phyloP scores from a whole-genome alignment of 2,329 filamentous ascomycete species.

The Fusarium poae region DNA sequence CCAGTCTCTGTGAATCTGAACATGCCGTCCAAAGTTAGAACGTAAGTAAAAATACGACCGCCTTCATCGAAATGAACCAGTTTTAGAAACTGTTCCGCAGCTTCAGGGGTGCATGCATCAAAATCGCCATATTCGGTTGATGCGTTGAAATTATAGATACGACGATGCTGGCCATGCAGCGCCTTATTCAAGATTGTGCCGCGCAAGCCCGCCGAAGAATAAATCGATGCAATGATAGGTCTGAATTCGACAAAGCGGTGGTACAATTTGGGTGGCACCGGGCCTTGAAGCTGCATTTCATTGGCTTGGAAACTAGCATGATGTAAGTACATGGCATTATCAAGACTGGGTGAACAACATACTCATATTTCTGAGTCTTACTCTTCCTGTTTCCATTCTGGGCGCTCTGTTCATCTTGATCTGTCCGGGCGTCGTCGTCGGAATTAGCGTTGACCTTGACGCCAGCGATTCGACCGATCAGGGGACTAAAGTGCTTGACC shows the following conservation, averaged over 20 bases:
- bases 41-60: conserved; percentile 89
- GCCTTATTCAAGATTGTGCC: conserved; percentile 86
- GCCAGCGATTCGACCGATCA: conserved; percentile 85
- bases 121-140: conserved; percentile 80
- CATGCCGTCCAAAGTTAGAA: conserved; percentile 87
- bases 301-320: conserved; percentile 85
- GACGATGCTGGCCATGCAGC: conserved; percentile 88
- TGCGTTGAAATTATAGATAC: conserved; percentile 89
- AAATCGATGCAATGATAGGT: conserved; percentile 91
- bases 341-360: conserved; percentile 51
- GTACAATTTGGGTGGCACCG: conserved; percentile 83
- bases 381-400: conserved; percentile 58
- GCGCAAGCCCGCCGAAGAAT: conserved; percentile 79
- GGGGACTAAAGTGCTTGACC: conserved; percentile 87
- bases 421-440: conserved; percentile 56
- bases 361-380: conserved; percentile 81
- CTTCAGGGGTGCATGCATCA: conserved; percentile 73
- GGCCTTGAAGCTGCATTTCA: conserved; percentile 88
- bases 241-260: conserved; percentile 95
- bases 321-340: conserved; percentile 25
- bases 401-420: conserved; percentile 42
- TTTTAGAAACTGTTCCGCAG: conserved; percentile 84
- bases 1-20: conserved; percentile 95
- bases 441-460: conserved; percentile 75
- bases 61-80: conserved; percentile 89